phyloP scores from a whole-genome alignment of 1,139 yeast species.

The Blastobotrys elegans region DNA sequence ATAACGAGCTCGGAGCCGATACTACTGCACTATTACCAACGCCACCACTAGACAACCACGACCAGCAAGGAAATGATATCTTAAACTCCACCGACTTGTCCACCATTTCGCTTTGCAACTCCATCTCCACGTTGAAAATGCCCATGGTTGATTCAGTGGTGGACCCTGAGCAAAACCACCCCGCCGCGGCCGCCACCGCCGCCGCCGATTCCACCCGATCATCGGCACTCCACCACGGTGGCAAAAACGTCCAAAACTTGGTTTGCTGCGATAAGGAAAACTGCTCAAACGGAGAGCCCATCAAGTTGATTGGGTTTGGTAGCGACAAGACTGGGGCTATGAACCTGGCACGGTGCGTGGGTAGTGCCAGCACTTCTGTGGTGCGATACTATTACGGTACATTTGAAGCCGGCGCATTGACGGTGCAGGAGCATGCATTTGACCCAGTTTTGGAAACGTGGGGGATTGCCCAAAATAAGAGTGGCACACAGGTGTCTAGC shows the following conservation, averaged over 20 bases:
- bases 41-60: conserved; percentile 5
- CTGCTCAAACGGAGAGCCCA: no score
- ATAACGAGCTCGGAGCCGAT: background rate
- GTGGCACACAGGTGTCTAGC: background rate
- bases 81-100: conserved; percentile 15
- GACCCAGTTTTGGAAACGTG: background rate
- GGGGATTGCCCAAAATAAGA: background rate
- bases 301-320: conserved; percentile 4
- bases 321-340: background rate
- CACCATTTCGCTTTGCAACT: conserved; percentile 14
- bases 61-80: conserved; percentile 1
- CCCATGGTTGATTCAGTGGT: conserved; percentile 14
- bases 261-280: background rate
- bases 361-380: background rate
- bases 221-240: no score
- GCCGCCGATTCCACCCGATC: background rate
- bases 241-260: no score
- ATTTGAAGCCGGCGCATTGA: background rate
- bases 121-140: conserved; percentile 20
- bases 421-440: background rate
- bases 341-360: background rate
- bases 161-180: background rate
- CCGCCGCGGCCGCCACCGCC: background rate
- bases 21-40: conserved; percentile 1
- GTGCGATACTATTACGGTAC: conserved; percentile 1